Evolutionary conservation across 441 rosid species (phyloP), one percentile per base, ranked within the genome.

Genomic region (Gossypium davidsonii): DNA sequence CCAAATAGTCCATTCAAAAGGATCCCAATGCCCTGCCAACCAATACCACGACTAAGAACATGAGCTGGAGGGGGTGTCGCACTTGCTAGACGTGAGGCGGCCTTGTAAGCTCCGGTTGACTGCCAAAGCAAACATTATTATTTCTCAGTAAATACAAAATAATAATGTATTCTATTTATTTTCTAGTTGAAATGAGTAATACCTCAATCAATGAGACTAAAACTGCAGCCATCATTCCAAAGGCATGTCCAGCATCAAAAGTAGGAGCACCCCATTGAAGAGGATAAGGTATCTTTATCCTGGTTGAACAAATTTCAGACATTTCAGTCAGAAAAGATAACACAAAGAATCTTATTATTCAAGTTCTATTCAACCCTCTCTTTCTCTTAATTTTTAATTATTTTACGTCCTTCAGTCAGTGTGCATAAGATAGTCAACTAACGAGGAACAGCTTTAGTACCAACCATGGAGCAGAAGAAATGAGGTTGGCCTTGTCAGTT

Each of bases 221-320:
- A 72, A 89, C 98, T 52, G 99, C 91, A 28, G 98, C 98, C 96
- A 96, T 92, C 99, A 93, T 96, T 71, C 94, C 99, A n/a, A 93
- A 93, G 73, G 97, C 90, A 85, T 93, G 99, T 44, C 97, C 96
- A 66, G 94, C 99, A 87, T 93, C 91, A 76, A 96, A 96, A 65
- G 92, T 93, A 67, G 98, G 99, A 53, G 99, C 99, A 75, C 99
- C 99, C 99, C 99, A 96, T 53, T 96, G 94, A 56, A 93, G 97
- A 84, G 99, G 99, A 81, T 91, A 96, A 44, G 98, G 99, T 56
- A 93, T 87, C 83, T 92, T 93, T 81, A 96, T 89, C 99, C 99
- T 96, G 80, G 46, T 28, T 37, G 21, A 46, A 46, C 60, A 3
- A 72, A 55, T 37, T 37, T 37, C 42, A 37, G 10, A 37, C 42